Evolutionary conservation across 2,329 filamentous ascomycete genomes (phyloP), one percentile per base, ranked within the genome.

Genomic region (Calonectria fujianensis): DNA sequence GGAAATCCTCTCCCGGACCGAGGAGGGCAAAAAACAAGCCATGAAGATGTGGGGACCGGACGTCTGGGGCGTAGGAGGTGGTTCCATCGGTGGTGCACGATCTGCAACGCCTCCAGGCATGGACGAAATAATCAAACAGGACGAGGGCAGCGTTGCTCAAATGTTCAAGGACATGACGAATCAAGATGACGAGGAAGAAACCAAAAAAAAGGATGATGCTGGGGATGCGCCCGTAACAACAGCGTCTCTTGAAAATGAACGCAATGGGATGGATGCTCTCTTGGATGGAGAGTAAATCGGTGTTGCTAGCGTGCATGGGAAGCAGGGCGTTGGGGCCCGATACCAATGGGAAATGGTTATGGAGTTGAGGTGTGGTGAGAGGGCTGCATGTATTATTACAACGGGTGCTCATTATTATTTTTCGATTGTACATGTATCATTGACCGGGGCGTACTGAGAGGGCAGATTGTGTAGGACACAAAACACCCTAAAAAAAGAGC

Each of bases 111-210:
- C 83, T 0, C 75, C 72, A 13, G 78, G 79, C 9, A 78, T 83
- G 66, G 82, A 83, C 50, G 81, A 82, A n/a, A 75, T 82, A 70
- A 81, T 82, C 75, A 85, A 82, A 70, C 79, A 83, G 7, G 87
- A 88, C 45, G 88, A 89, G 24, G 86, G 85, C 54, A 89, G 88
- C 32, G 88, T 89, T 5, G 88, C 90, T 71, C 88, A 87, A 76
- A 90, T 91, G 88, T 91, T 91, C 79, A 85, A 88, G 57, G 89
- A 91, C 54, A 86, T 91, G 76, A 90, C 89, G 4, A 90, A 91
- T 73, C 86, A 88, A 72, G 88, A 89, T 20, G 88, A 90, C 31
- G 89, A 90, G 6, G 87, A 88, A 18, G 83, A 84, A 69, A 82
- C 72, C 13, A 88, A 87, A 78, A 84, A 83, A 76, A 85, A 84